phyloP scores from a whole-genome alignment of 1,139 yeast genomes.

The Yarrowia galli region DNA sequence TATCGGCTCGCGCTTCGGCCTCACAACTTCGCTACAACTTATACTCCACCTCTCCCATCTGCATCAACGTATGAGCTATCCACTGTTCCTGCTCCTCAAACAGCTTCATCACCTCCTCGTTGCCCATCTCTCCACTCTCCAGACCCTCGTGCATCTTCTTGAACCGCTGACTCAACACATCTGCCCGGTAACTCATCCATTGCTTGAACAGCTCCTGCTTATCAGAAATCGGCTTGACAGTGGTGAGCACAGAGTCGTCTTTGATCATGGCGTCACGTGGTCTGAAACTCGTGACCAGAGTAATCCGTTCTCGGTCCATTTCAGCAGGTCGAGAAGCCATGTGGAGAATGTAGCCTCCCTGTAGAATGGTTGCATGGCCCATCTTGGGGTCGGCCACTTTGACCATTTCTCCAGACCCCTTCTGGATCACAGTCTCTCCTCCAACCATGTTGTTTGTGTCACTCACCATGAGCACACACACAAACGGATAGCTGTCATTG shows the following conservation, averaged over 20 bases:
- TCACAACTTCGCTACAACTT: not conserved
- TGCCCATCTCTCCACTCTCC: conserved; percentile 10
- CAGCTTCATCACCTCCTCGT: conserved; percentile 8
- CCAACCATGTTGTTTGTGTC: conserved; percentile 25
- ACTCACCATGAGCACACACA: conserved; percentile 20
- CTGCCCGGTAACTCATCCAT: conserved; percentile 30
- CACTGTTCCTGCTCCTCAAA: conserved; percentile 28
- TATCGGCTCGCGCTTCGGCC: too few species aligned
- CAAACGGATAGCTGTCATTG: conserved; percentile 21
- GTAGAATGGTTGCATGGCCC: conserved; percentile 14
- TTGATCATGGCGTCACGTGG: conserved; percentile 18
- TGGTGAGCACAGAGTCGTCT: conserved; percentile 17
- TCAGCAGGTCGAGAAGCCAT: conserved; percentile 23
- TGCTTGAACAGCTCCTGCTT: conserved; percentile 18
- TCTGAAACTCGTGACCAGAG: conserved; percentile 8
- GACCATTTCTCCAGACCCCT: not conserved
- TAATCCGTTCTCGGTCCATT: conserved; percentile 12
- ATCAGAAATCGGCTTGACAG: conserved; percentile 1
- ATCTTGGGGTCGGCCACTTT: conserved; percentile 19
- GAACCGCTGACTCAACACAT: conserved; percentile 16
- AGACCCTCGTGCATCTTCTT: conserved; percentile 14
- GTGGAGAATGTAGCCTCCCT: conserved; percentile 11
- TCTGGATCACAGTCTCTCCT: not conserved
- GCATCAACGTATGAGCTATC: conserved; percentile 25
- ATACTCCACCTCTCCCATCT: conserved; percentile 34